Evolutionary conservation across 2,329 filamentous ascomycete genomes (phyloP).

Genomic region (Triangularia verruculosa): DNA sequence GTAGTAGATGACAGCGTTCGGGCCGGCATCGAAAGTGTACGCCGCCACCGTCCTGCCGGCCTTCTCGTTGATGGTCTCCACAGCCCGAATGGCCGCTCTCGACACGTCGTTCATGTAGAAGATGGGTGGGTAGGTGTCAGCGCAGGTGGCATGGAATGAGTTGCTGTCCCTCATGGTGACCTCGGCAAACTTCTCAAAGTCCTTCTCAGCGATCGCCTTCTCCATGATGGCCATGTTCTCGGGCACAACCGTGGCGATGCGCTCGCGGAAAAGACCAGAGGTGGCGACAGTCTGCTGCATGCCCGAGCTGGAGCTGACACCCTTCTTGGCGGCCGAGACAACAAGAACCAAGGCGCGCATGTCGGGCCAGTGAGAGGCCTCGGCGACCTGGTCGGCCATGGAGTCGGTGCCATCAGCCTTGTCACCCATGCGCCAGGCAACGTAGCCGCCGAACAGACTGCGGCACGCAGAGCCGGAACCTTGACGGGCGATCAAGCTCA

Average conservation of each 20-base stretch:
- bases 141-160: constrained; percentile 90
- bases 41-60: constrained; percentile 80
- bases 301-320: constrained; percentile 84
- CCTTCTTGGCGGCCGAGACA: constrained; percentile 91
- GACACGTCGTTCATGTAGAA: constrained; percentile 98
- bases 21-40: constrained; percentile 96
- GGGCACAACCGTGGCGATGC: constrained; percentile 75
- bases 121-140: constrained; percentile 95
- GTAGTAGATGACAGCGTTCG: constrained; percentile 96
- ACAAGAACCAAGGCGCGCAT: constrained; percentile 94
- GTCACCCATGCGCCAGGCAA: constrained; percentile 84
- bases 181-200: constrained; percentile 84
- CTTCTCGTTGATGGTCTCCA: constrained; percentile 81
- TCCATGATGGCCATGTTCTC: constrained; percentile 82
- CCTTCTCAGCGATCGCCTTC: constrained; percentile 68
- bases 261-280: constrained; percentile 77
- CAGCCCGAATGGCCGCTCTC: constrained; percentile 78
- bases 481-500: constrained; percentile 86
- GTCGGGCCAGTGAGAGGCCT: constrained; percentile 86
- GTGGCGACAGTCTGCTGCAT: constrained; percentile 98
- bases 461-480: constrained; percentile 94
- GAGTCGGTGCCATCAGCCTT: constrained; percentile 80
- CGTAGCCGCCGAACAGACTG: constrained; percentile 90
- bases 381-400: constrained; percentile 81
- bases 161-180: constrained; percentile 97